These are phyloP conservation scores for Debaryomyces psychrophilus DNA, from an alignment of 1,139 yeast species.

Conservation along the genomic window DNA sequence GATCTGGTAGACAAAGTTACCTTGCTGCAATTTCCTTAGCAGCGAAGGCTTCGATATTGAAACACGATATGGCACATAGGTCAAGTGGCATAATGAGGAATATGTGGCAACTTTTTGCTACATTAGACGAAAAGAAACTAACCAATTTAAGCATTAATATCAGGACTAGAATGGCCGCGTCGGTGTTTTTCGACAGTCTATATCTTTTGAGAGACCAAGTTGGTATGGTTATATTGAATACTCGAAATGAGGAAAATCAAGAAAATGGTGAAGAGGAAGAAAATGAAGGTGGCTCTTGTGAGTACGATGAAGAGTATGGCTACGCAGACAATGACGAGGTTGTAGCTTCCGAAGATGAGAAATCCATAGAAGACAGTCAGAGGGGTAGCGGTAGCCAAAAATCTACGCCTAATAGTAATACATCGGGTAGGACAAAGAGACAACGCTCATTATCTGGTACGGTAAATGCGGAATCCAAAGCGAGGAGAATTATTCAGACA, in stretches of 20 bases:
- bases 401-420: constrained; percentile 45
- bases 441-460: constrained; percentile 56
- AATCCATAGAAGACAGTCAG: constrained; percentile 8
- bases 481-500: constrained; percentile 71
- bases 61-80: constrained; percentile 90
- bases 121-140: constrained; percentile 49
- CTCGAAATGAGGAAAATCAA: constrained; percentile 26
- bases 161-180: constrained; percentile 85
- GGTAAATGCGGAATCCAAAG: constrained; percentile 67
- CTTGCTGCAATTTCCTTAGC: constrained; percentile 70
- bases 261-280: constrained; percentile 27
- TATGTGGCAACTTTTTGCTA: constrained; percentile 84
- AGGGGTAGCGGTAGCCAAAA: constrained; percentile 26
- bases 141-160: constrained; percentile 55
- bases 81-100: constrained; percentile 93
- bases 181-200: constrained; percentile 87
- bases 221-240: constrained; percentile 73
- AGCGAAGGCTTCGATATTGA: constrained; percentile 78
- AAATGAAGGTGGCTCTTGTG: constrained; percentile 24
- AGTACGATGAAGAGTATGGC: constrained; percentile 27
- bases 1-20: constrained; percentile 72
- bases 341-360: constrained; percentile 28
- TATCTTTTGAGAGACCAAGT: constrained; percentile 83
- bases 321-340: constrained; percentile 28
- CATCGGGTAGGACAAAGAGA: constrained; percentile 36